phyloP scores from a whole-genome alignment of 2,329 filamentous ascomycete species.

The Sclerotiophoma versabilis region DNA sequence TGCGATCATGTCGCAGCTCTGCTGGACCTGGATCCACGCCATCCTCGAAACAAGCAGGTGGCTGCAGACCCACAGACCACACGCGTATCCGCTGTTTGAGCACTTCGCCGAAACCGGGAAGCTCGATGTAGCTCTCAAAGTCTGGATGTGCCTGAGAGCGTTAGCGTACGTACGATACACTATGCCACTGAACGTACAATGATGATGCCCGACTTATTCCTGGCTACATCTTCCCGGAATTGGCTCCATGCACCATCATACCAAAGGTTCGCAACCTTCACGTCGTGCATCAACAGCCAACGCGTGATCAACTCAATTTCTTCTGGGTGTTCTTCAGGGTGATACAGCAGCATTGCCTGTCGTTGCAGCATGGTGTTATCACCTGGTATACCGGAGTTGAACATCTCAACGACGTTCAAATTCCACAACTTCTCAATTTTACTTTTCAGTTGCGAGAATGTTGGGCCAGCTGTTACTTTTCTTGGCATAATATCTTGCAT shows the following conservation, averaged over 20 bases:
- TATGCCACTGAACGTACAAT: constrained; percentile 25
- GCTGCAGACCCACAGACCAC: constrained; percentile 46
- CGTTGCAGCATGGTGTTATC: constrained; percentile 21
- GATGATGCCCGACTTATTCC: constrained; percentile 36
- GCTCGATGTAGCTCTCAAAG: constrained; percentile 38
- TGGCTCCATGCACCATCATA: constrained; percentile 35
- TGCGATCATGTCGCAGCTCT: constrained; percentile 30
- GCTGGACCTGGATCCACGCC: constrained; percentile 21
- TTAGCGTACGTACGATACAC: constrained; percentile 11
- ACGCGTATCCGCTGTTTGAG: constrained; percentile 39
- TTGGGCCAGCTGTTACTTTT: not conserved
- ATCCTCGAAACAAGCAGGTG: constrained; percentile 22
- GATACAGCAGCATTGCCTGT: constrained; percentile 39
- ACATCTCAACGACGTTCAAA: constrained; percentile 35
- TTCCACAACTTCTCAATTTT: constrained; percentile 27
- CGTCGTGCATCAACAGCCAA: constrained; percentile 42
- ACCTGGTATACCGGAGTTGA: constrained; percentile 21
- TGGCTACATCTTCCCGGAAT: constrained; percentile 29
- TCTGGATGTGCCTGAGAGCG: constrained; percentile 37
- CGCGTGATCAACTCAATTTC: constrained; percentile 41
- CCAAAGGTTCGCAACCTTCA: constrained; percentile 35
- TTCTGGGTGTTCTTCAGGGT: constrained; percentile 36
- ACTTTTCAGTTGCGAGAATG: constrained; percentile 22
- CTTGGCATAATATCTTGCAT: not conserved
- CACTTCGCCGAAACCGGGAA: constrained; percentile 43